Base-by-base conservation (phyloP, 345 rosid genomes). In the Brassica juncea region DNA sequence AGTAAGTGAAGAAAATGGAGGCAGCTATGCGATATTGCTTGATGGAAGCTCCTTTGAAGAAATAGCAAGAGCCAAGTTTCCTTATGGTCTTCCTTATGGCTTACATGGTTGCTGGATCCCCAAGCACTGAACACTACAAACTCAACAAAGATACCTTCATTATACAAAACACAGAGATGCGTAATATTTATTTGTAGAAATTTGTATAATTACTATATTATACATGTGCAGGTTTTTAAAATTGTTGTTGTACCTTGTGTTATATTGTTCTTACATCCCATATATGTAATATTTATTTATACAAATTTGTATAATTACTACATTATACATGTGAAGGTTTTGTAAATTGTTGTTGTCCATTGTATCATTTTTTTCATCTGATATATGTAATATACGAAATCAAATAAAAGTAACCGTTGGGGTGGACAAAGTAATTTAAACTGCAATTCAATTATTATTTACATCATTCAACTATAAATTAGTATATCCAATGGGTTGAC, bases 61-160 rank as follows among this genome's bases (percentile, higher is more conserved):
- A 84, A 89, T 92, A 78, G 98, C 97, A 32, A 89, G 95, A 84
- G 99, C 98, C 65, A 91, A 84, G 83, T 90, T 94, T 80, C 98
- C 99, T 54, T 90, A 92, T 31, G 97, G 97, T 52, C 90, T 94
- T 62, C 99, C 99, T 8, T 94, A 92, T 65, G 99, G 99, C 3
- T 81, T 94, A 25, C 99, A 94, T 84, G 99, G 99, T 66, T 91
- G 98, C 78, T 94, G 98, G 99, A 89, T 94, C 15, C 97, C 98
- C 1, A 91, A 86, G 31, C 14, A 58, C 12, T 81, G 44, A 70
- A 12, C 30, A 34, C 62, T 19, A 66, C 47, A 16, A 23, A 59
- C 64, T 59, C 57, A 72, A 44, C 39, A 66, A 71, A 65, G 12
- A 71, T n/a, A 10, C 55, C 42, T 78, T 66, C 68, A 4, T 73